Percentiles rank a stretch among this genome's conserved stretches.
Evolutionary conservation across 805 yeast genomes (phyloP).

Genomic region (Saccharomycopsis sp.): DNA sequence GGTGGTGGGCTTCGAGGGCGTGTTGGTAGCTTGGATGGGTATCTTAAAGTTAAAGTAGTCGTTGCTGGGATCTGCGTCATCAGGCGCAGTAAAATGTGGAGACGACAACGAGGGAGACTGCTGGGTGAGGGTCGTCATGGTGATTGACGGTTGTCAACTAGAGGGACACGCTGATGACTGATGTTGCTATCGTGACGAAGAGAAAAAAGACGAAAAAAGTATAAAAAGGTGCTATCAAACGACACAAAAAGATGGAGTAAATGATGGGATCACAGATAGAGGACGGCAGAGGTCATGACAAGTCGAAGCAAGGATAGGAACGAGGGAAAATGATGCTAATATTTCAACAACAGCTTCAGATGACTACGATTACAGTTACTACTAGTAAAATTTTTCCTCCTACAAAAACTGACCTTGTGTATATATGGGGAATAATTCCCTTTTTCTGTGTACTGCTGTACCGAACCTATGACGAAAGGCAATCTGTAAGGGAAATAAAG

Average conservation of each 20-base stretch:
- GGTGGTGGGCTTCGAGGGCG: not conserved
- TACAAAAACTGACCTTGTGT: not conserved
- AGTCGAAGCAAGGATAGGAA: too few species aligned
- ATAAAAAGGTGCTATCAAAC: not conserved
- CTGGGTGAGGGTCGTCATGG: conserved; percentile 16
- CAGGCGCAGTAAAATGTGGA: conserved; percentile 3
- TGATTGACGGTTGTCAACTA: not conserved
- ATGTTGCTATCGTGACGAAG: too few species aligned
- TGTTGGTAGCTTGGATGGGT: conserved; percentile 1
- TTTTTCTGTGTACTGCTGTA: not conserved
- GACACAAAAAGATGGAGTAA: not conserved
- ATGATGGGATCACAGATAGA: too few species aligned
- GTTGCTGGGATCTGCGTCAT: not conserved
- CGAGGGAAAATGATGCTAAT: too few species aligned
- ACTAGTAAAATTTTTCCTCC: not conserved
- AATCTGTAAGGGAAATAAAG: not conserved
- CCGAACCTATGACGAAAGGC: not conserved
- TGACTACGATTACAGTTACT: not conserved
- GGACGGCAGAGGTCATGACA: too few species aligned
- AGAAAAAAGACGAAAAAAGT: not conserved
- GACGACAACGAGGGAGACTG: conserved; percentile 16
- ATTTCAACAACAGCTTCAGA: too few species aligned
- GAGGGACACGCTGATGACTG: not conserved
- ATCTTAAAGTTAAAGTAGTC: conserved; percentile 8
- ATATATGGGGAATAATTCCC: not conserved